Evolutionary conservation across 139 green algal species (phyloP).

Genomic region (Tetraselmis chui): DNA sequence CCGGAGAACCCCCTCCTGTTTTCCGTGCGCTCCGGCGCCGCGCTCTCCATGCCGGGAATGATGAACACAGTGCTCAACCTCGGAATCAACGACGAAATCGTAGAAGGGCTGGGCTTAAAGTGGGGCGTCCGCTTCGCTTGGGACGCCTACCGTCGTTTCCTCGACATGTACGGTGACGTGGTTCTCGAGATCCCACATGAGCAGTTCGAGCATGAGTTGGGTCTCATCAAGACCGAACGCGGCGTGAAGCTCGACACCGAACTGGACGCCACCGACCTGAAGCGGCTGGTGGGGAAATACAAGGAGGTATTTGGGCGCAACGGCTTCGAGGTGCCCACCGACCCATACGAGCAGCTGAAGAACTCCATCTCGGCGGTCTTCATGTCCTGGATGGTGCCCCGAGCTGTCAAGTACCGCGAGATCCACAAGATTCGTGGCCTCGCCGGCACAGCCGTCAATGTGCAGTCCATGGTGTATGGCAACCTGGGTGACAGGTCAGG

Average conservation of each 20-base stretch:
- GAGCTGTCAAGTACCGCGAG: constrained; percentile 79
- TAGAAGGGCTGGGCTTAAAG: constrained; percentile 50
- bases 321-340: constrained; percentile 51
- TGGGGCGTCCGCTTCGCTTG: constrained; percentile 63
- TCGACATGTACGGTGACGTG: constrained; percentile 83
- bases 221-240: constrained; percentile 49
- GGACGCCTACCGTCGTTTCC: constrained; percentile 76
- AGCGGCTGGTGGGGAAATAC: constrained; percentile 62
- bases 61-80: constrained; percentile 92
- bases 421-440: constrained; percentile 83
- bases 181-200: constrained; percentile 73
- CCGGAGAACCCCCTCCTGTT: constrained; percentile 66
- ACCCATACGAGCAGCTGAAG: constrained; percentile 68
- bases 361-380: constrained; percentile 69
- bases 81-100: constrained; percentile 73
- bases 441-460: constrained; percentile 79
- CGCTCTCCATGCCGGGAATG: constrained; percentile 70
- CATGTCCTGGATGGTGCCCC: constrained; percentile 61
- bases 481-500: constrained; percentile 68
- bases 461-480: constrained; percentile 88
- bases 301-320: constrained; percentile 63
- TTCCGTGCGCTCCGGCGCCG: constrained; percentile 78
- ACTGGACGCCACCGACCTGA: constrained; percentile 61
- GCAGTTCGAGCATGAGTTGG: constrained; percentile 73
- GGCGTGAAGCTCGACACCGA: constrained; percentile 69